Conservation (phyloP, 2,329 filamentous ascomycete species). For the Ophiostoma ulmi region DNA sequence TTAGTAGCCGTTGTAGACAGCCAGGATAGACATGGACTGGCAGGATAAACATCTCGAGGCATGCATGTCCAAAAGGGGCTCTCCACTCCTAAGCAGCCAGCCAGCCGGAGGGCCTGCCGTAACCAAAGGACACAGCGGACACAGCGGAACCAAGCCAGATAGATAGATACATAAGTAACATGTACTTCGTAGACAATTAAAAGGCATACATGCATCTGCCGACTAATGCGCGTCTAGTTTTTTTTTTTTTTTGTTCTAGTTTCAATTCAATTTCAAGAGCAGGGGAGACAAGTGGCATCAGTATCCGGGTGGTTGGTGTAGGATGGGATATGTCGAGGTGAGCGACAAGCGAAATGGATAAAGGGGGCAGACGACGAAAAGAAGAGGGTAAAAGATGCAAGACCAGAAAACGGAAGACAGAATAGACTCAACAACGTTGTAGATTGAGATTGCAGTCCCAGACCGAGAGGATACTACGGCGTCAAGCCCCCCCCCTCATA, state of each 20-base stretch:
- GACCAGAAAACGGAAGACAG: not conserved
- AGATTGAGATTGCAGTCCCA: constrained; percentile 8
- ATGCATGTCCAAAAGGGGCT: constrained; percentile 2
- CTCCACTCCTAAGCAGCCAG: constrained; percentile 8
- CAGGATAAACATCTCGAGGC: not conserved
- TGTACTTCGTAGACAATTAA: not conserved
- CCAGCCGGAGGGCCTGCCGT: constrained; percentile 17
- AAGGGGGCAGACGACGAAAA: not conserved
- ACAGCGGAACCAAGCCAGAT: constrained; percentile 6
- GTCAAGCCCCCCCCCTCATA: not conserved
- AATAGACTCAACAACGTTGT: not conserved
- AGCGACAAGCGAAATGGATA: constrained; percentile 11
- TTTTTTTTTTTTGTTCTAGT: not conserved
- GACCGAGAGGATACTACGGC: constrained; percentile 7
- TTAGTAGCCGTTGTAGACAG: not conserved
- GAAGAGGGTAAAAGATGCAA: not conserved
- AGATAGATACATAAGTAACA: constrained; percentile 1
- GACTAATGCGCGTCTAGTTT: constrained; percentile 13
- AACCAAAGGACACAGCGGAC: constrained; percentile 5
- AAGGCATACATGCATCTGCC: not conserved
- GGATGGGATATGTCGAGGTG: not conserved
- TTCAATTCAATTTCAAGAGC: not conserved
- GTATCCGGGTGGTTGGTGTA: not conserved
- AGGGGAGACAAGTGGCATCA: not conserved
- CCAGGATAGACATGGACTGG: not conserved